Conservation (phyloP, 257 asterid species). For the Lycium barbarum region DNA sequence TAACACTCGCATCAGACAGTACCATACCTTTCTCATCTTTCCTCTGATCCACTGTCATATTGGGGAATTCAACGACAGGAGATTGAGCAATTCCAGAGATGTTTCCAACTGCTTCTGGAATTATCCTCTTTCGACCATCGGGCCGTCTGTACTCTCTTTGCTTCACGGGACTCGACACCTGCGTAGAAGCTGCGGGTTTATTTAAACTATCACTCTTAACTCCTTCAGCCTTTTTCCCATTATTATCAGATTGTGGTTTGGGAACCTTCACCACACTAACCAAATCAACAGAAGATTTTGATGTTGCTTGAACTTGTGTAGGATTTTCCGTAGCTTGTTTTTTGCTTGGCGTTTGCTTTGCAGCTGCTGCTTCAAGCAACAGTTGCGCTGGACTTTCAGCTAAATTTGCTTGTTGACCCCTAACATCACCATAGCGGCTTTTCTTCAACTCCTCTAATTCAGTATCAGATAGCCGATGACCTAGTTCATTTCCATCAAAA, state of each 20-base stretch:
- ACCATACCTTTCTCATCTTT: slow-evolving; percentile 51
- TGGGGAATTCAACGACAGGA: slow-evolving; percentile 58
- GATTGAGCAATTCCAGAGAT: slow-evolving; percentile 50
- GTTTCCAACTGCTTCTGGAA: slow-evolving; percentile 96
- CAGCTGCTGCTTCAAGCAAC: slow-evolving; percentile 85
- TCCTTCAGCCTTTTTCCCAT: slow-evolving; percentile 61
- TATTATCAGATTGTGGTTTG: slow-evolving; percentile 50
- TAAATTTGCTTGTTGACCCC: slow-evolving; percentile 81
- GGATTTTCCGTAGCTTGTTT: slow-evolving; percentile 42
- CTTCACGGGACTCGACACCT: slow-evolving; percentile 83
- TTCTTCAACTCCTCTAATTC: slow-evolving; percentile 88
- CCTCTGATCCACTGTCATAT: slow-evolving; percentile 48
- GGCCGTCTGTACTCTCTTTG: slow-evolving; percentile 94
- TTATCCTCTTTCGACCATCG: slow-evolving; percentile 98
- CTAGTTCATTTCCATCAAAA: slow-evolving; percentile 82
- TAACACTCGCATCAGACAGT: slow-evolving; percentile 44
- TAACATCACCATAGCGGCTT: slow-evolving; percentile 86
- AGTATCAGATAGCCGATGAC: slow-evolving; percentile 69
- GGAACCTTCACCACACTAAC: slow-evolving; percentile 45
- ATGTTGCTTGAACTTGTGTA: slow-evolving; percentile 51
- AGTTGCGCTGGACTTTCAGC: slow-evolving; percentile 95
- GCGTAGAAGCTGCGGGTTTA: slow-evolving; percentile 54
- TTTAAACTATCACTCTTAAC: slow-evolving; percentile 52
- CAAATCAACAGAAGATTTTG: slow-evolving; percentile 54
- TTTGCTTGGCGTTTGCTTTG: slow-evolving; percentile 60